phyloP scores from a whole-genome alignment of 176 grass and related monocot species.

The Musa troglodytarum region DNA sequence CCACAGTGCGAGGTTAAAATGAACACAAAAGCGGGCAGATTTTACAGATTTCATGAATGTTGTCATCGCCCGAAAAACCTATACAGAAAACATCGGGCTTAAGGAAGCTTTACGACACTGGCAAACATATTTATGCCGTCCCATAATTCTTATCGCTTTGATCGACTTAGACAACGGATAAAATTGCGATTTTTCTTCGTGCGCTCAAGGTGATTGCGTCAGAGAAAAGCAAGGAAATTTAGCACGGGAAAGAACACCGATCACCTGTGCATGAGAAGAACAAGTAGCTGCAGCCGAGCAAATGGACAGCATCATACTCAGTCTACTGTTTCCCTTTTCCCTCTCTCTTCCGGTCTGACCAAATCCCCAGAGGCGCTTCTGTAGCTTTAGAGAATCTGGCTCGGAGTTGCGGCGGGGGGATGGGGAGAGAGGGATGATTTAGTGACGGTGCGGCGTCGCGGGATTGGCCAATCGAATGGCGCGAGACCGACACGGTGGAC shows the following conservation, averaged over 20 bases:
- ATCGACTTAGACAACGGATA: neutral
- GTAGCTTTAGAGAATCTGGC: neutral
- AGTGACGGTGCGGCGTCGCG: conserved; percentile 4
- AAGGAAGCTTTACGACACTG: neutral
- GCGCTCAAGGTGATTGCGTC: neutral
- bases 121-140: neutral
- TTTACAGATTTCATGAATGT: neutral
- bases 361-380: no score
- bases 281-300: conserved; percentile 15
- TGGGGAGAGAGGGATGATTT: neutral
- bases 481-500: neutral
- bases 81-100: neutral
- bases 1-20: neutral
- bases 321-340: neutral
- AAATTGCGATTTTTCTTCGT: no score
- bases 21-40: neutral
- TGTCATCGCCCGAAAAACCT: neutral
- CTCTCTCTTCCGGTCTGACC: no score
- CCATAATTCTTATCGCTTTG: neutral
- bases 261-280: conserved; percentile 1
- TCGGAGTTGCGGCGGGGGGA: neutral
- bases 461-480: neutral
- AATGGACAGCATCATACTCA: conserved; percentile 5
- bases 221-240: neutral
- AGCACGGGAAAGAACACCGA: neutral